Evolutionary conservation across 768 basidiomycete genomes (phyloP).

Genomic region (Pleurotus salmoneostramineus): DNA sequence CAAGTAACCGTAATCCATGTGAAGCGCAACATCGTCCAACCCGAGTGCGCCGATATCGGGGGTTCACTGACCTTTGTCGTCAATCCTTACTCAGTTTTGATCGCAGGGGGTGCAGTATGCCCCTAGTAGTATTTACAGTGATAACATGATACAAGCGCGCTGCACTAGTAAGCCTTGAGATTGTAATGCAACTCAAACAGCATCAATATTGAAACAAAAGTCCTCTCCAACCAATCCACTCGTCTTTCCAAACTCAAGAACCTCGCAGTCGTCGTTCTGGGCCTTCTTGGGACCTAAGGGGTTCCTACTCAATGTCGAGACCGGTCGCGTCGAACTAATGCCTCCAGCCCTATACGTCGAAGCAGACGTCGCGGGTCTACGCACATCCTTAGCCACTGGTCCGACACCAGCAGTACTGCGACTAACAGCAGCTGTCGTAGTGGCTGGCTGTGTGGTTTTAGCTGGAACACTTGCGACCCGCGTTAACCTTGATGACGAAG

Average conservation of each 20-base stretch:
- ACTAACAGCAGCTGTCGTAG: neutral
- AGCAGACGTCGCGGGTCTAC: conserved; percentile 6
- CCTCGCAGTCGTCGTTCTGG: conserved; percentile 4
- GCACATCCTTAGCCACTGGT: neutral
- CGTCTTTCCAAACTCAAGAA: conserved; percentile 6
- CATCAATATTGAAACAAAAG: conserved; percentile 18
- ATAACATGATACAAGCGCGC: too few species aligned
- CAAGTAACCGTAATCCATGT: too few species aligned
- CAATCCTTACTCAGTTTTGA: too few species aligned
- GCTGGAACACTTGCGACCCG: too few species aligned
- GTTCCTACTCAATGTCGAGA: neutral
- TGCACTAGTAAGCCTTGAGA: neutral
- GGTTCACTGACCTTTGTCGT: too few species aligned
- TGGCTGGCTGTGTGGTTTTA: neutral
- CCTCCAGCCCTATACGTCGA: conserved; percentile 1
- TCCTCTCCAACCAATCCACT: conserved; percentile 15
- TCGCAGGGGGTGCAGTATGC: too few species aligned
- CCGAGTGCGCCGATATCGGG: too few species aligned
- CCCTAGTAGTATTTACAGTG: too few species aligned
- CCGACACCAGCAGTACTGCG: too few species aligned
- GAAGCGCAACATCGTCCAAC: too few species aligned
- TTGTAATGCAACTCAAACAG: neutral
- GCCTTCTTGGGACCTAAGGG: neutral
- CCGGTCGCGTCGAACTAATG: neutral
- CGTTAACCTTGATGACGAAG: too few species aligned